Evolutionary conservation across 139 green algal genomes (phyloP), one percentile per base, ranked within the genome.

Genomic region (Microglena sp.): DNA sequence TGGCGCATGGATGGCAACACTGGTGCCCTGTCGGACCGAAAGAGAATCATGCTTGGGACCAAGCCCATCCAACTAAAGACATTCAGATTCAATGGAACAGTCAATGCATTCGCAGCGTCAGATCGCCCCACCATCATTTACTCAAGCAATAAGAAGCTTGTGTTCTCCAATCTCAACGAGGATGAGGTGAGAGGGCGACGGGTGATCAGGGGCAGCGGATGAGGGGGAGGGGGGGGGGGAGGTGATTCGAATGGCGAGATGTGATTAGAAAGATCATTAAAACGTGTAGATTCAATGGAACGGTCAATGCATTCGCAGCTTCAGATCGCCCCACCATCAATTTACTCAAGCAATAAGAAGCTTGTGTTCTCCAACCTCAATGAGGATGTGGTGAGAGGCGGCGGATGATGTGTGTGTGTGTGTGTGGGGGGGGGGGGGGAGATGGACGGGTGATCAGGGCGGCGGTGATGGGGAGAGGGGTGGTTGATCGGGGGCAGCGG

Each of bases 311-410:
- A 22, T 98, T 99, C 86, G 93, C 93, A 8, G 88, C 86, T 28
- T 86, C 65, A 6, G 93, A 99, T 77, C 82, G 93, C 0, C 93
- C 93, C n/a, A 95, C 93, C 7, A 81, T 99, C 36, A 90, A 88
- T 97, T 2, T 91, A 97, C 75, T 76, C 57, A 43, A 63, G 45
- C 77, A 93, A 94, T 75, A 76, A 72, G 33, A 97, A 98, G 77
- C 81, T 99, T 30, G 68, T 98, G n/a, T 97, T 93, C 76, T 92
- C 78, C 65, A 96, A 96, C 70, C 83, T 99, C 5, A 99, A 99
- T 72, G 83, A 96, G 40, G 85, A 83, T 29, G 88, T 97, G 72
- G 92, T 90, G 33, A 50, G 74, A 8, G 27, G 29, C n/a, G 64
- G 45, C 40, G 11, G 40, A 11, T 50, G 40, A 50, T 18, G 40